phyloP scores from a whole-genome alignment of 768 basidiomycete species.

The Termitomyces sp. region DNA sequence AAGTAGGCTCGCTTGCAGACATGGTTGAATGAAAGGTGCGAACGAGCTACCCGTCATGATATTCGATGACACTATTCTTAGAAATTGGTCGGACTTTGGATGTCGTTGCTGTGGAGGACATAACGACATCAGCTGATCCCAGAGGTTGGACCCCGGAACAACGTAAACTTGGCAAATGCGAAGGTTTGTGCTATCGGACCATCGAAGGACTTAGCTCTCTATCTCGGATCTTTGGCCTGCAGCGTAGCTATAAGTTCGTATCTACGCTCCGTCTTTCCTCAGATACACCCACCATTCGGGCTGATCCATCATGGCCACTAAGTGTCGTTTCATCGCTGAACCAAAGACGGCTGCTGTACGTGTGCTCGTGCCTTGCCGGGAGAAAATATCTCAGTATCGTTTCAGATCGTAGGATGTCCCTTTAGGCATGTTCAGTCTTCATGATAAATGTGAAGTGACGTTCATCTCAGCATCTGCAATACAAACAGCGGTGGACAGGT shows the following conservation, averaged over 20 bases:
- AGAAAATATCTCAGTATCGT: constrained; percentile 9
- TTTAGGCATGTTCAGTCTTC: constrained; percentile 65
- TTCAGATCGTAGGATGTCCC: constrained; percentile 88
- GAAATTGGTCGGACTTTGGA: not conserved
- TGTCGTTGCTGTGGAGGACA: not conserved
- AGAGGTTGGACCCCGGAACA: not conserved
- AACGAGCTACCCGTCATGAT: not conserved
- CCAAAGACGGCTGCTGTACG: constrained; percentile 80
- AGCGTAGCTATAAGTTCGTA: not conserved
- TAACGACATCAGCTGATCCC: not conserved
- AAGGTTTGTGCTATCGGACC: not conserved
- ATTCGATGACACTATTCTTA: constrained; percentile 7
- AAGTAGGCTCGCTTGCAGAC: constrained; percentile 8
- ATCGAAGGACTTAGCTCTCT: not conserved
- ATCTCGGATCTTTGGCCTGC: not conserved
- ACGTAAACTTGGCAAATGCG: not conserved
- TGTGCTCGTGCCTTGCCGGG: constrained; percentile 10
- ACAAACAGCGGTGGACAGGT: constrained; percentile 61
- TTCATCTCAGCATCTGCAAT: constrained; percentile 2
- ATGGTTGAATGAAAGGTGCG: constrained; percentile 2
- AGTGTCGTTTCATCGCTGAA: constrained; percentile 48
- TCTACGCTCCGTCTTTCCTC: not conserved
- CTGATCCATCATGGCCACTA: constrained; percentile 21
- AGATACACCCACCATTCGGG: not conserved
- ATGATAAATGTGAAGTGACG: constrained; percentile 1